Evolutionary conservation across 2,329 filamentous ascomycete genomes (phyloP).

Genomic region (Paraconiothyrium sp.): DNA sequence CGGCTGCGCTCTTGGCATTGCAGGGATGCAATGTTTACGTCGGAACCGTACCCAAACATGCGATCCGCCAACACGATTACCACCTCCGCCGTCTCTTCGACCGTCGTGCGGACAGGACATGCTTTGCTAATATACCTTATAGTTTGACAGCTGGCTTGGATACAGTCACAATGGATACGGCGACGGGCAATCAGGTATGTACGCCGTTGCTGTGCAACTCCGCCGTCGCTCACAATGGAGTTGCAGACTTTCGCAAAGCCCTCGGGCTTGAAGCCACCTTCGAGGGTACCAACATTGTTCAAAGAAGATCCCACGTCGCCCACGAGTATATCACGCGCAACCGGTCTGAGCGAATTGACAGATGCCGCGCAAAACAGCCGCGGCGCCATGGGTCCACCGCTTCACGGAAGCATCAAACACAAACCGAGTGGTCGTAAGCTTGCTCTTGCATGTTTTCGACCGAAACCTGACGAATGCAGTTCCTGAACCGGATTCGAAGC

Average conservation of each 20-base stretch:
- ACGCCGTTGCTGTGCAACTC: constrained; percentile 14
- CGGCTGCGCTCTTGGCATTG: constrained; percentile 7
- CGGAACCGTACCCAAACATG: constrained; percentile 17
- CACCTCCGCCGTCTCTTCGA: constrained; percentile 23
- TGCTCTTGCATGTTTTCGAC: constrained; percentile 20
- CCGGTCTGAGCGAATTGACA: constrained; percentile 60
- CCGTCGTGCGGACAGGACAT: constrained; percentile 30
- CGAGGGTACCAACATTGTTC: constrained; percentile 29
- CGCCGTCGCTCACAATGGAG: constrained; percentile 25
- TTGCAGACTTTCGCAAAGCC: constrained; percentile 37
- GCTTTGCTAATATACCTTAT: constrained; percentile 33
- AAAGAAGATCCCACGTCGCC: constrained; percentile 20
- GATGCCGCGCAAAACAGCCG: constrained; percentile 64
- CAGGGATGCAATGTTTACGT: constrained; percentile 29
- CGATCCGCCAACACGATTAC: constrained; percentile 26
- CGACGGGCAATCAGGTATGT: constrained; percentile 43
- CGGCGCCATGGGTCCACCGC: constrained; percentile 57
- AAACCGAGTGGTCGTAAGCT: constrained; percentile 60
- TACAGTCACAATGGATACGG: constrained; percentile 30
- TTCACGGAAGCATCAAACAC: constrained; percentile 59
- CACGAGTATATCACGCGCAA: constrained; percentile 23
- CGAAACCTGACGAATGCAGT: constrained; percentile 45
- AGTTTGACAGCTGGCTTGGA: constrained; percentile 22
- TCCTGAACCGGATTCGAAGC: constrained; percentile 59
- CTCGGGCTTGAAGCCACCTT: constrained; percentile 43